These are phyloP conservation scores for Sarocladiaceae sp. DNA, from an alignment of 2,329 filamentous ascomycete species.

Conservation along the genomic window DNA sequence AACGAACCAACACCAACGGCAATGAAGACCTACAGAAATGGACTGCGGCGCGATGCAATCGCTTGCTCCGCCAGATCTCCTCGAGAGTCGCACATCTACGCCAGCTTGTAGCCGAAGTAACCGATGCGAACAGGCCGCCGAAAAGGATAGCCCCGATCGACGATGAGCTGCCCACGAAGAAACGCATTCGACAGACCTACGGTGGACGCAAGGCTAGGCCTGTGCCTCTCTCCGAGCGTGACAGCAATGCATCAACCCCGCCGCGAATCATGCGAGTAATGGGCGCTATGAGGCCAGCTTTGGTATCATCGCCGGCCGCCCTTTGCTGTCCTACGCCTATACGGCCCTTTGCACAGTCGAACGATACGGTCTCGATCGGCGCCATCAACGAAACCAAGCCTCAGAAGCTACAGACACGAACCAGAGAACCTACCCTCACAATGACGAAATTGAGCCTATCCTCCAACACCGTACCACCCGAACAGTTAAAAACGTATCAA, in stretches of 20 bases:
- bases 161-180: conserved; percentile 1
- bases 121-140: conserved; percentile 7
- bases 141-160: conserved; percentile 17
- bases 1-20: background rate
- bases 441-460: background rate
- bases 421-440: no score
- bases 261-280: conserved; percentile 22
- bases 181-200: conserved; percentile 24
- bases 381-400: conserved; percentile 4
- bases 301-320: conserved; percentile 19
- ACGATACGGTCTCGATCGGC: conserved; percentile 10
- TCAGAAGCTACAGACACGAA: conserved; percentile 7
- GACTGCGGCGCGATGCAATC: conserved; percentile 41
- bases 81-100: conserved; percentile 34
- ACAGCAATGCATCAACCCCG: conserved; percentile 16
- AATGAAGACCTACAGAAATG: conserved; percentile 27
- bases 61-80: conserved; percentile 40
- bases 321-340: conserved; percentile 25
- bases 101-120: conserved; percentile 22
- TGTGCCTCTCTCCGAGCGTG: conserved; percentile 1
- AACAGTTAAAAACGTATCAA: conserved; percentile 20
- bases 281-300: conserved; percentile 22
- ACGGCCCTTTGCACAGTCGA: conserved; percentile 12
- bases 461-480: background rate
- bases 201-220: conserved; percentile 15